phyloP scores from a whole-genome alignment of 2,329 filamentous ascomycete genomes.

The Epichloe aotearoae region DNA sequence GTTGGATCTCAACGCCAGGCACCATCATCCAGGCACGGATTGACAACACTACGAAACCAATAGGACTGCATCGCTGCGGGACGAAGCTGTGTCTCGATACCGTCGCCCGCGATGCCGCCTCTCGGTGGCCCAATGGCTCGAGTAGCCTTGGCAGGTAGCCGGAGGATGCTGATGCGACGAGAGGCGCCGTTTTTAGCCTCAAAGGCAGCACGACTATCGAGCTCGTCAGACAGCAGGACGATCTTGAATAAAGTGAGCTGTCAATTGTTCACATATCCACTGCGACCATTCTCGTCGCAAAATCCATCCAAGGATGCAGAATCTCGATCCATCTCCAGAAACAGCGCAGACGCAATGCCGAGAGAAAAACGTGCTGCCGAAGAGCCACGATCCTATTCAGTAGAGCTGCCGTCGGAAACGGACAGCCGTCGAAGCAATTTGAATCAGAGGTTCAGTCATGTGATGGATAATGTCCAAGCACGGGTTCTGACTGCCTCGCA shows the following conservation, averaged over 20 bases:
- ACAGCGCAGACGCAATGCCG: background rate
- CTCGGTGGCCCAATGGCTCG: conserved; percentile 20
- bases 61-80: background rate
- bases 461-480: conserved; percentile 84
- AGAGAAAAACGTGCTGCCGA: conserved; percentile 1
- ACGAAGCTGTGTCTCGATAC: background rate
- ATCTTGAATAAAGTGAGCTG: conserved; percentile 2
- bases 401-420: conserved; percentile 20
- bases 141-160: conserved; percentile 17
- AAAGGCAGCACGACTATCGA: background rate
- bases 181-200: background rate
- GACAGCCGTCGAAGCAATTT: conserved; percentile 20
- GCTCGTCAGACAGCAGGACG: background rate
- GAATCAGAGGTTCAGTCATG: conserved; percentile 21
- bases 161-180: conserved; percentile 12
- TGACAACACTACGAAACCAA: background rate
- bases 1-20: background rate
- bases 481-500: conserved; percentile 77
- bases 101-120: conserved; percentile 19
- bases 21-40: background rate
- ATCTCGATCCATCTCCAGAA: background rate
- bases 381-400: background rate
- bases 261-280: background rate
- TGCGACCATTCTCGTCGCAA: conserved; percentile 16
- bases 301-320: conserved; percentile 9